Conservation (phyloP, 75 land plant genomes). For the Azolla pinnata region DNA sequence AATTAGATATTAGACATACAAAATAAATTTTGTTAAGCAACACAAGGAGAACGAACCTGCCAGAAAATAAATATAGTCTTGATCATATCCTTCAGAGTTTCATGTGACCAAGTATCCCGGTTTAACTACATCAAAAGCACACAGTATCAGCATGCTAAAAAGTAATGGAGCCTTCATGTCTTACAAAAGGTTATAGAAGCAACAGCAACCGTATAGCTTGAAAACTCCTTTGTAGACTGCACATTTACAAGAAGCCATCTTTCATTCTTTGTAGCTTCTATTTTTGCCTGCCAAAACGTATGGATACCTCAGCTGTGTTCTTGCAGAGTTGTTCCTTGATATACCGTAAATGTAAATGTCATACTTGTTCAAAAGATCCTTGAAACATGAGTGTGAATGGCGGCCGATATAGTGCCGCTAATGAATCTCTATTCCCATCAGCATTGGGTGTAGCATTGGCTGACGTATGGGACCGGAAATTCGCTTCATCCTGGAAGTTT, state of each 20-base stretch:
- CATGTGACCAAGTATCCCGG: slow-evolving; percentile 95
- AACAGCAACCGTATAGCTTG: slow-evolving; percentile 96
- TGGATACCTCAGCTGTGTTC: not conserved
- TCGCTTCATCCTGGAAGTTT: slow-evolving; percentile 86
- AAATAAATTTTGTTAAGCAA: not conserved
- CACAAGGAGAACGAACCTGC: slow-evolving; percentile 50
- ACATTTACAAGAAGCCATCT: slow-evolving; percentile 88
- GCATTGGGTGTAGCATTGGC: slow-evolving; percentile 23
- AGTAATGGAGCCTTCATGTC: no score
- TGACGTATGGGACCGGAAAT: slow-evolving; percentile 44
- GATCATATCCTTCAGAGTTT: slow-evolving; percentile 85
- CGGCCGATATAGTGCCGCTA: slow-evolving; percentile 90
- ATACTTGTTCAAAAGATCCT: slow-evolving; percentile 91
- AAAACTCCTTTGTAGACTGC: slow-evolving; percentile 86
- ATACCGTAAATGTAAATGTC: not conserved
- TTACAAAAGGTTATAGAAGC: no score
- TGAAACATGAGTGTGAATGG: slow-evolving; percentile 79
- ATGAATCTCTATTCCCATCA: slow-evolving; percentile 51
- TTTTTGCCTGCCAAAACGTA: slow-evolving; percentile 56
- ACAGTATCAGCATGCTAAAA: slow-evolving; percentile 5
- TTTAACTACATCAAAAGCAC: slow-evolving; percentile 56
- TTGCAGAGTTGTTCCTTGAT: not conserved
- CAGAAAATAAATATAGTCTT: slow-evolving; percentile 84
- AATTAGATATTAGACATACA: not conserved
- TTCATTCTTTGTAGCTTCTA: slow-evolving; percentile 61